Base-by-base conservation (phyloP, 148 eudicot genomes). In the Gaultheria prostrata region DNA sequence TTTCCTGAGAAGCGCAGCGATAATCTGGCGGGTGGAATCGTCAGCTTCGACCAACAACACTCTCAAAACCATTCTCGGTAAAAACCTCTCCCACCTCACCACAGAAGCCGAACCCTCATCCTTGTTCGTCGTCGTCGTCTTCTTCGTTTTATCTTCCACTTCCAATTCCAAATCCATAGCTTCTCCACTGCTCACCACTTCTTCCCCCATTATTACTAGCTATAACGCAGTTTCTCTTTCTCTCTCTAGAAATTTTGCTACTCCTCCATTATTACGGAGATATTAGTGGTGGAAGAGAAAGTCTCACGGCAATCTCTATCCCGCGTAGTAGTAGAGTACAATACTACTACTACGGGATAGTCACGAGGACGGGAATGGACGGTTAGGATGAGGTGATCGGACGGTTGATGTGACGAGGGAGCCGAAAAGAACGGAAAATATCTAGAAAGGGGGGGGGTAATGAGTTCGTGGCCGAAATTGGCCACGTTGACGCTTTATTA, bases 1-100 rank as follows among this genome's bases (percentile, higher is more conserved):
- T 90, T 93, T 95, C 70, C 96, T 88, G 81, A 95, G 97, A 85
- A 95, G 94, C 5, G 98, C 98, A n/a, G 93, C 79, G 76, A 95
- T 92, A 84, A 95, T 93, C 83, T 95, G 98, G 54, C 98, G 82
- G 35, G 98, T 93, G 0, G 95, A 95, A 85, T 93, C 95, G 92
- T 95, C 98, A 81, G 94, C 90, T 90, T 95, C 98, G 76, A 95
- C 94, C 83, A 95, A 83, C 84, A 95, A 89, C 56, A 95, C 92
- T 54, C 97, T 89, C 61, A 95, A 57, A 28, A 84, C 91, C 89
- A 87, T 86, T 71, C 82, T 91, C 0, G 95, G 93, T 12, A 93
- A 82, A 84, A 93, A 91, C 78, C 80, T 95, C 72, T 89, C 95
- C 97, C 97, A 91, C 84, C 85, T 85, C 30, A 88, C 85, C 50